Evolutionary conservation across 2,329 filamentous ascomycete species (phyloP).

Genomic region (Sporothrix brunneoviolacea): DNA sequence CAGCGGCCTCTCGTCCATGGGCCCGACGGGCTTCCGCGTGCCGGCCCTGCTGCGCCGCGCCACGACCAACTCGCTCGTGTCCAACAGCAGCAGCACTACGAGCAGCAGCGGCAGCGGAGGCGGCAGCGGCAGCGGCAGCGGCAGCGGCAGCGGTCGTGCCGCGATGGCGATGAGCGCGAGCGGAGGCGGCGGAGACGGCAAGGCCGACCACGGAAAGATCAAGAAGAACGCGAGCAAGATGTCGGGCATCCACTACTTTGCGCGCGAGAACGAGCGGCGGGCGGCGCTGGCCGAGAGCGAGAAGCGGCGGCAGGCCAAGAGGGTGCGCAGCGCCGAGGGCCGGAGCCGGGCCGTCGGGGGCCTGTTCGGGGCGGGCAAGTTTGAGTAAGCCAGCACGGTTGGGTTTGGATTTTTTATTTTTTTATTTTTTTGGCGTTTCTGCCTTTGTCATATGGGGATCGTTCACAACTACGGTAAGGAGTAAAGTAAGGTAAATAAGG

Average conservation of each 20-base stretch:
- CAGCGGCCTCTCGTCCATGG: slow-evolving; percentile 24
- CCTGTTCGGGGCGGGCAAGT: slow-evolving; percentile 50
- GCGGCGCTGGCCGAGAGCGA: slow-evolving; percentile 51
- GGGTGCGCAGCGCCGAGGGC: slow-evolving; percentile 50
- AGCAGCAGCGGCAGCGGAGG: slow-evolving; percentile 29
- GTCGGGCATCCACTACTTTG: slow-evolving; percentile 55
- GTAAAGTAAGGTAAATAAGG: too few relatives aligned
- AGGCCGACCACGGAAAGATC: slow-evolving; percentile 22
- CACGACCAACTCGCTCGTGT: slow-evolving; percentile 57
- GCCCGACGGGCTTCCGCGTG: slow-evolving; percentile 51
- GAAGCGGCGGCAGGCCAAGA: slow-evolving; percentile 50
- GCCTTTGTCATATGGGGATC: too few relatives aligned
- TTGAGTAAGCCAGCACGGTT: slow-evolving; percentile 36
- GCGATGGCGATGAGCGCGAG: neutral
- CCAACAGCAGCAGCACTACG: slow-evolving; percentile 28
- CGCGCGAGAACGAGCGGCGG: slow-evolving; percentile 50
- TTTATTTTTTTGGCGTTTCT: neutral
- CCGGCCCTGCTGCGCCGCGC: slow-evolving; percentile 67
- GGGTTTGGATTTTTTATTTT: neutral
- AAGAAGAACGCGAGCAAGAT: slow-evolving; percentile 55
- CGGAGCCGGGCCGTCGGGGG: slow-evolving; percentile 51
- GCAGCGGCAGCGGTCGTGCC: neutral
- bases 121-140: slow-evolving; percentile 23
- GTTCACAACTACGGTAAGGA: too few relatives aligned
- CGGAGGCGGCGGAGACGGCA: too few relatives aligned